phyloP scores from a whole-genome alignment of 441 rosid genomes.

The Pelargonium myrrhifolium region DNA sequence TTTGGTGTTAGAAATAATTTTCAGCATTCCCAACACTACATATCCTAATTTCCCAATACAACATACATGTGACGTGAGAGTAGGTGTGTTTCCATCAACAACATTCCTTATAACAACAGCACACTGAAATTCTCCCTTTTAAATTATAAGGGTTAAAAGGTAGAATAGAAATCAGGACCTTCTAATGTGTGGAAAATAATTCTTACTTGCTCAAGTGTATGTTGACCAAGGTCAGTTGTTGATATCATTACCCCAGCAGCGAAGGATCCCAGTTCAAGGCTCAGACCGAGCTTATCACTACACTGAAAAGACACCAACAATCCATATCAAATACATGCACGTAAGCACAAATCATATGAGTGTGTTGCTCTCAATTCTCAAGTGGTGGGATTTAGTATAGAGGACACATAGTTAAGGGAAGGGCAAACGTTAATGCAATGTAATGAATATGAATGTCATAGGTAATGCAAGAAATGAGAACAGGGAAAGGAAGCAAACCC shows the following conservation, averaged over 20 bases:
- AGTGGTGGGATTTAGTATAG: background rate
- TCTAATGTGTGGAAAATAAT: slow-evolving; percentile 14
- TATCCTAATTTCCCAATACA: background rate
- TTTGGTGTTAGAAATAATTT: background rate
- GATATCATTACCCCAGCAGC: slow-evolving; percentile 98
- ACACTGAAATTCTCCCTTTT: background rate
- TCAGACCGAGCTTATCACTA: slow-evolving; percentile 90
- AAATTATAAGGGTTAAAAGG: too few relatives aligned
- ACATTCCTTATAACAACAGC: background rate
- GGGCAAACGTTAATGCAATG: background rate
- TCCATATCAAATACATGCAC: background rate
- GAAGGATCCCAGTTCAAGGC: slow-evolving; percentile 95
- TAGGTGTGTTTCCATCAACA: background rate
- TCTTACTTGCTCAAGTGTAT: slow-evolving; percentile 89
- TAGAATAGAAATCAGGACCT: background rate
- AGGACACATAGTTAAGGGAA: background rate
- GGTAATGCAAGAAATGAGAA: background rate
- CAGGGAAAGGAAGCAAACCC: slow-evolving; percentile 52
- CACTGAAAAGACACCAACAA: slow-evolving; percentile 53
- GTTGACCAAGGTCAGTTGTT: slow-evolving; percentile 86
- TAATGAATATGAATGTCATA: background rate
- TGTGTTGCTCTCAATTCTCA: background rate
- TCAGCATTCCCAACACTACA: background rate
- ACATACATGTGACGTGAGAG: background rate
- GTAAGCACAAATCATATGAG: background rate